phyloP scores from a whole-genome alignment of 2,329 filamentous ascomycete genomes.

The Diaporthe sp. region DNA sequence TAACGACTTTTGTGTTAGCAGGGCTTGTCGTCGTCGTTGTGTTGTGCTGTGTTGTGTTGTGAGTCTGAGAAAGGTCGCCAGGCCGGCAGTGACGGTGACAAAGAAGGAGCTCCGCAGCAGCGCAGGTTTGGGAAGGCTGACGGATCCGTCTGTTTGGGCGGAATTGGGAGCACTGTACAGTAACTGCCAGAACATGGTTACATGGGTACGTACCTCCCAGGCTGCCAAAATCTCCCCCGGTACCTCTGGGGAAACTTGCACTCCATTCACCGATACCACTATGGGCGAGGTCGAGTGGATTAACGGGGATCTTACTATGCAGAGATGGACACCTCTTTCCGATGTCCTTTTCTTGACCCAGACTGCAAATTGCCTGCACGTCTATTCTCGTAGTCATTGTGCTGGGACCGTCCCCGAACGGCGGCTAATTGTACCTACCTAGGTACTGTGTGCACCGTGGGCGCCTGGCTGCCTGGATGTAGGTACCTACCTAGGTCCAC shows the following conservation, averaged over 20 bases:
- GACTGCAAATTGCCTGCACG: not conserved
- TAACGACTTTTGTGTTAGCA: not conserved
- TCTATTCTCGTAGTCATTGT: not conserved
- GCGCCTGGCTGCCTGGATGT: not conserved
- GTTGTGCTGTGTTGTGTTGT: slow-evolving; percentile 9
- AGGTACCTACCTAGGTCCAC: not conserved
- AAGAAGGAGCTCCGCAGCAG: slow-evolving; percentile 32
- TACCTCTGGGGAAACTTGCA: not conserved
- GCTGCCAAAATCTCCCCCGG: slow-evolving; percentile 1
- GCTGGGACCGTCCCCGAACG: not conserved
- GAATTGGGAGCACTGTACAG: slow-evolving; percentile 1
- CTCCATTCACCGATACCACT: not conserved
- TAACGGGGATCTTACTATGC: not conserved
- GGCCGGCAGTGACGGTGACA: slow-evolving; percentile 7
- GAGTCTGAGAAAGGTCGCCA: not conserved
- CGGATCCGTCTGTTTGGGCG: slow-evolving; percentile 18
- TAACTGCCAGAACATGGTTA: not conserved
- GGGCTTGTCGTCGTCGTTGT: not conserved
- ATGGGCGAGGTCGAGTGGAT: not conserved
- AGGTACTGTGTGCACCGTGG: not conserved
- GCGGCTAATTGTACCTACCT: not conserved
- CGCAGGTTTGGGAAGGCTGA: slow-evolving; percentile 10
- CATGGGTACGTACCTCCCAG: slow-evolving; percentile 1
- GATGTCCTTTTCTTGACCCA: not conserved
- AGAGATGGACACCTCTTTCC: not conserved